Evolutionary conservation across 371 early-diverging fungal genomes (phyloP).

Genomic region (Mucor velutinosus): DNA sequence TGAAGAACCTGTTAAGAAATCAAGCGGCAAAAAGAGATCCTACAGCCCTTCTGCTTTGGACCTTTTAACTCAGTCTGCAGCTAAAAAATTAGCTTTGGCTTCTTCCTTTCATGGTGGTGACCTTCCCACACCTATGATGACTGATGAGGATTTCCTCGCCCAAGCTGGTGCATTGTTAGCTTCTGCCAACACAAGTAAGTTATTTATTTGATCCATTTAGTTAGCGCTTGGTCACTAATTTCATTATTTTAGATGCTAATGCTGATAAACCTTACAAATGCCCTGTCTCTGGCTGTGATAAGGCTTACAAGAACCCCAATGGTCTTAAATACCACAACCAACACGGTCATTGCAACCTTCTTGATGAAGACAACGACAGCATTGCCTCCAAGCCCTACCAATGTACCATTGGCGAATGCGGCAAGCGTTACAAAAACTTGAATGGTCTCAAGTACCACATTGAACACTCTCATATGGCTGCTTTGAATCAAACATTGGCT

Average conservation of each 20-base stretch:
- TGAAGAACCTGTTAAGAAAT: conserved; percentile 4
- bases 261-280: conserved; percentile 83
- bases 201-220: not conserved
- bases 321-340: conserved; percentile 96
- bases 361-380: conserved; percentile 49
- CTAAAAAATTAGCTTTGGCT: conserved; percentile 39
- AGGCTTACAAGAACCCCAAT: conserved; percentile 97
- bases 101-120: conserved; percentile 11
- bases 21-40: conserved; percentile 31
- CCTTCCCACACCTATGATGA: conserved; percentile 25
- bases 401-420: conserved; percentile 86
- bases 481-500: conserved; percentile 43
- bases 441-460: conserved; percentile 97
- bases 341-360: conserved; percentile 76
- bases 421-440: conserved; percentile 95
- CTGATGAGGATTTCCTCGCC: conserved; percentile 46
- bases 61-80: conserved; percentile 33
- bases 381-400: conserved; percentile 78
- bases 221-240: conserved; percentile 17
- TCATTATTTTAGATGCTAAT: not conserved
- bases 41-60: conserved; percentile 28
- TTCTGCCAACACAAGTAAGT: conserved; percentile 25
- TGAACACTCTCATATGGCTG: conserved; percentile 80
- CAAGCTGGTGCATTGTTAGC: conserved; percentile 46
- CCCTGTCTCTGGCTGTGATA: conserved; percentile 82